phyloP scores from a whole-genome alignment of 192 early-diverging fungal species.

The Backusella sp. region DNA sequence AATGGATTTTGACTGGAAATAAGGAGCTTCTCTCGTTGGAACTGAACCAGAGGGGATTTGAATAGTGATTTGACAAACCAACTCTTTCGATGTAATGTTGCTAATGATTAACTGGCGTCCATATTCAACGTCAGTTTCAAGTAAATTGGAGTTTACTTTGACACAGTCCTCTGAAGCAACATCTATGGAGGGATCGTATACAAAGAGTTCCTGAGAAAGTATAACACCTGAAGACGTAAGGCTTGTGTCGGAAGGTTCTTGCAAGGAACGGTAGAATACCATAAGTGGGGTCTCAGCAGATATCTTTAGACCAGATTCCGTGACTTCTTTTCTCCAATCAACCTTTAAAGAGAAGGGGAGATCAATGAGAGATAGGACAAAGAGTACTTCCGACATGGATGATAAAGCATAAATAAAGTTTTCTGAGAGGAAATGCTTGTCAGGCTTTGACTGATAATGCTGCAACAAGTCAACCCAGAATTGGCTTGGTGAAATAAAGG shows the following conservation, averaged over 20 bases:
- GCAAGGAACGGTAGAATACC: conserved; percentile 42
- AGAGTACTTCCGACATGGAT: conserved; percentile 34
- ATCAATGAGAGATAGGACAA: conserved; percentile 40
- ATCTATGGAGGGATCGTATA: neutral
- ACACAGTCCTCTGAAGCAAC: conserved; percentile 13
- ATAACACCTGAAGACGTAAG: neutral
- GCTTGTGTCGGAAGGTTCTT: conserved; percentile 8
- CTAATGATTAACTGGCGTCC: conserved; percentile 29
- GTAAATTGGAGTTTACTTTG: neutral
- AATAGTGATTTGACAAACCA: conserved; percentile 37
- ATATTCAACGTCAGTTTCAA: conserved; percentile 22
- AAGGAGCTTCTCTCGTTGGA: conserved; percentile 18
- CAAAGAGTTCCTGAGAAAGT: conserved; percentile 13
- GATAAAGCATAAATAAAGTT: conserved; percentile 39
- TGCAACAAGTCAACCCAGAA: conserved; percentile 48
- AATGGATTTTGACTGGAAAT: conserved; percentile 25
- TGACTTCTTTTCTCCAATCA: conserved; percentile 11
- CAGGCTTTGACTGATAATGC: neutral
- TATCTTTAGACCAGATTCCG: neutral
- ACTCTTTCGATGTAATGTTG: conserved; percentile 38
- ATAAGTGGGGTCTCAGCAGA: conserved; percentile 33
- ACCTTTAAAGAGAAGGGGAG: conserved; percentile 31
- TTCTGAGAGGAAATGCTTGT: conserved; percentile 15
- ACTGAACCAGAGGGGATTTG: conserved; percentile 46
- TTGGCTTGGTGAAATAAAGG: conserved; percentile 15